These are phyloP conservation scores for Musa itinerans DNA, from an alignment of 176 grass and related monocot species.

Conservation along the genomic window DNA sequence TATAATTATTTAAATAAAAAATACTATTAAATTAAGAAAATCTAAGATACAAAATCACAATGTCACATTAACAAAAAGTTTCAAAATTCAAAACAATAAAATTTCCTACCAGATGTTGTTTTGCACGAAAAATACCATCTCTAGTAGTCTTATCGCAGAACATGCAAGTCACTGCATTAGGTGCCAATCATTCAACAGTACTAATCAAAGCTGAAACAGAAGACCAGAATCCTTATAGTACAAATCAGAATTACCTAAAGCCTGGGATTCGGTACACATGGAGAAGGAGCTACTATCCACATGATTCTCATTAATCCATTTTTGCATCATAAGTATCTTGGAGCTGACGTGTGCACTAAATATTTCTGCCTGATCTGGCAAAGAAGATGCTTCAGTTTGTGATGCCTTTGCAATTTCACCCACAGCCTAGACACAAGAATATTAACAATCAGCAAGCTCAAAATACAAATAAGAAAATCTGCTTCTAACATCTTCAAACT, in stretches of 20 bases:
- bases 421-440: conserved; percentile 46
- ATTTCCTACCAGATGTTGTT: too few relatives aligned
- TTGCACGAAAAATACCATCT: too few relatives aligned
- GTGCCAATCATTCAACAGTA: too few relatives aligned
- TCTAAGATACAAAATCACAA: too few relatives aligned
- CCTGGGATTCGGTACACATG: not conserved
- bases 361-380: conserved; percentile 46
- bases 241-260: conserved; percentile 45
- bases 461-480: not conserved
- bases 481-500: too few relatives aligned
- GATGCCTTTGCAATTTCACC: conserved; percentile 83
- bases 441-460: not conserved
- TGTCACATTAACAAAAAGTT: too few relatives aligned
- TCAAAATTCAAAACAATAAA: too few relatives aligned
- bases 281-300: conserved; percentile 19
- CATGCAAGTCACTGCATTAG: too few relatives aligned
- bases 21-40: too few relatives aligned
- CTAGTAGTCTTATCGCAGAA: too few relatives aligned
- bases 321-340: conserved; percentile 46
- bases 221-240: not conserved
- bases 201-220: not conserved
- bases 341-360: conserved; percentile 42
- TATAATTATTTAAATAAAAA: too few relatives aligned
- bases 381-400: conserved; percentile 44
- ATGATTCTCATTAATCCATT: conserved; percentile 31